Evolutionary conservation across 768 basidiomycete species (phyloP).

Genomic region (Nidularia sp.): DNA sequence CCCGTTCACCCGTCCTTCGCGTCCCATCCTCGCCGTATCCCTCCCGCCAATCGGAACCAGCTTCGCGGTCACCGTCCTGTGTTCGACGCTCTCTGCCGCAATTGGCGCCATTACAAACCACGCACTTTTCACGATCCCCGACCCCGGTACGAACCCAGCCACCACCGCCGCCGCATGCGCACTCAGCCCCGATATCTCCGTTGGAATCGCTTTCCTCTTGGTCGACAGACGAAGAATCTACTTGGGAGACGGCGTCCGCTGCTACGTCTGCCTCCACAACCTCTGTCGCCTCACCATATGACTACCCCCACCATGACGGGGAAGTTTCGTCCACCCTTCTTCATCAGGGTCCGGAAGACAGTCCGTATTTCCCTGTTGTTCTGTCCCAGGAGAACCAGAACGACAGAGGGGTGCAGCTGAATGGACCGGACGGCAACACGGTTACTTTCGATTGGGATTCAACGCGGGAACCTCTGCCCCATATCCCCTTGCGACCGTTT

Average conservation of each 20-base stretch:
- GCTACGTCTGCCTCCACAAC: constrained; percentile 60
- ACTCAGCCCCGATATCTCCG: constrained; percentile 24
- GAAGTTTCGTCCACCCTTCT: constrained; percentile 9
- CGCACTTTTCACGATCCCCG: constrained; percentile 28
- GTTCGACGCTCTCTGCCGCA: too few species aligned
- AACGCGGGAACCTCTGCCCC: constrained; percentile 64
- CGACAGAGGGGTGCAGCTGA: constrained; percentile 5
- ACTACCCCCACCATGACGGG: constrained; percentile 4
- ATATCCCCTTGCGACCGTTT: constrained; percentile 92
- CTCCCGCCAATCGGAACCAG: constrained; percentile 1
- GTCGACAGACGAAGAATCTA: constrained; percentile 76
- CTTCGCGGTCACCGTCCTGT: not conserved
- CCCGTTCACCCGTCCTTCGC: constrained; percentile 35
- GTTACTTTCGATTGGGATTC: constrained; percentile 33
- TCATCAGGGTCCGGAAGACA: constrained; percentile 3
- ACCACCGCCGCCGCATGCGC: constrained; percentile 16
- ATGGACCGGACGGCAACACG: constrained; percentile 24
- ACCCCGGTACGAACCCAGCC: constrained; percentile 31
- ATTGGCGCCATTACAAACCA: constrained; percentile 15
- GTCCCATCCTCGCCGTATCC: constrained; percentile 19
- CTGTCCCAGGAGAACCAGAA: constrained; percentile 12
- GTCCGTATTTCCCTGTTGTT: constrained; percentile 4
- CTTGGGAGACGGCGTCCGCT: constrained; percentile 69
- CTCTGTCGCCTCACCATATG: constrained; percentile 28
- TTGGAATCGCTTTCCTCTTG: constrained; percentile 51